Conservation (phyloP, 495 filamentous ascomycete species). For the Aspergillus avenaceus region DNA sequence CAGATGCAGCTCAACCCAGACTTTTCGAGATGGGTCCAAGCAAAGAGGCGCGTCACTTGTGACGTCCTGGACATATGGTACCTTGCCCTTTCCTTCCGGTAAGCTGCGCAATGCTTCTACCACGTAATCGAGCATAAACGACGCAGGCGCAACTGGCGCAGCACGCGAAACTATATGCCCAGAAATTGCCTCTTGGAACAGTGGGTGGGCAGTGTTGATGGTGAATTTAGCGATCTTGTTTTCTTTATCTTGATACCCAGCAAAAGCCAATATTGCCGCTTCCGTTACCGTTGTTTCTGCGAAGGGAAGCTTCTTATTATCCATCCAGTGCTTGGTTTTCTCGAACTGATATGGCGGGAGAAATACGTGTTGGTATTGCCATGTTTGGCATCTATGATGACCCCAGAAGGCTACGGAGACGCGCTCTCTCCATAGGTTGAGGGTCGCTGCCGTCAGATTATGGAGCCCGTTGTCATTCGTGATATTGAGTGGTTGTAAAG, state of each 20-base stretch:
- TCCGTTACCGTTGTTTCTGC: no score
- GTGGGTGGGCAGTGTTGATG: conserved; percentile 41
- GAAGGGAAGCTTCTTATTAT: conserved; percentile 18
- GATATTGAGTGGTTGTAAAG: conserved; percentile 44
- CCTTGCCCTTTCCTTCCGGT: conserved; percentile 5
- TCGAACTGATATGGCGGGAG: conserved; percentile 57
- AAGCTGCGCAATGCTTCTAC: conserved; percentile 46
- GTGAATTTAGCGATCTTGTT: conserved; percentile 34
- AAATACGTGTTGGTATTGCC: conserved; percentile 27
- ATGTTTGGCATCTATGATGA: conserved; percentile 34
- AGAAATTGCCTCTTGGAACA: conserved; percentile 33
- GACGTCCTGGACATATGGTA: conserved; percentile 34
- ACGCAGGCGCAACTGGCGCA: conserved; percentile 46
- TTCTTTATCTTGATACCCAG: conserved; percentile 37
- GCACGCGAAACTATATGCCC: conserved; percentile 44
- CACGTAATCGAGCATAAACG: conserved; percentile 41
- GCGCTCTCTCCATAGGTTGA: conserved; percentile 45
- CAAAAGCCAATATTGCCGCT: conserved; percentile 29
- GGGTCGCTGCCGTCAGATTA: conserved; percentile 36
- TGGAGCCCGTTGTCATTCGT: conserved; percentile 24
- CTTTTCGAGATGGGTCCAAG: conserved; percentile 28
- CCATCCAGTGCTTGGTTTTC: conserved; percentile 38
- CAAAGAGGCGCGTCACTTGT: conserved; percentile 39
- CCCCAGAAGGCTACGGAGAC: conserved; percentile 43
- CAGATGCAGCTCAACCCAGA: conserved; percentile 34